Conservation (phyloP, 352 stramenopile genomes). For the Phytophthora rubi region DNA sequence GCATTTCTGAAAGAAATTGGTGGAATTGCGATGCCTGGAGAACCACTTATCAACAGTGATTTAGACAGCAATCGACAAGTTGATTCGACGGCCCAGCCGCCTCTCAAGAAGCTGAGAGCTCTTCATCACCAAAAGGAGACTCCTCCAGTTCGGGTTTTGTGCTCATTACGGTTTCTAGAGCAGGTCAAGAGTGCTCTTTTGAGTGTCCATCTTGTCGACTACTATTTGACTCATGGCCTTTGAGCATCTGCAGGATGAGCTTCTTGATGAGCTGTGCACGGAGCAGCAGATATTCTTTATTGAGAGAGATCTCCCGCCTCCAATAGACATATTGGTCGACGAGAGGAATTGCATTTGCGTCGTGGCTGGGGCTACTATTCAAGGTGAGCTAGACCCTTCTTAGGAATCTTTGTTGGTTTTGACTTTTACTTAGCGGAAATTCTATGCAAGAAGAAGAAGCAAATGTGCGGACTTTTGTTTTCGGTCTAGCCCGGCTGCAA, state of each 20-base stretch:
- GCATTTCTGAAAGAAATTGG: constrained; percentile 23
- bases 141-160: constrained; percentile 48
- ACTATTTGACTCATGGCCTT: constrained; percentile 4
- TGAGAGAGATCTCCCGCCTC: constrained; percentile 60
- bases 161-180: constrained; percentile 48
- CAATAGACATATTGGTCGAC: constrained; percentile 72
- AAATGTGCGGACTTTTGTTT: constrained; percentile 59
- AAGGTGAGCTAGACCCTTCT: constrained; percentile 33
- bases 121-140: constrained; percentile 19
- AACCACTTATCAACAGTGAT: not conserved
- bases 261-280: constrained; percentile 69
- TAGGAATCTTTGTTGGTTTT: not conserved
- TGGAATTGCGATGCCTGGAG: not conserved
- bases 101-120: constrained; percentile 36
- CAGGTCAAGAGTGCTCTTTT: constrained; percentile 26
- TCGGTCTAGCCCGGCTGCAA: constrained; percentile 63
- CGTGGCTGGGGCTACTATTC: constrained; percentile 40
- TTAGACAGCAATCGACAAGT: constrained; percentile 7
- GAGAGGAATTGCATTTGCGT: constrained; percentile 69
- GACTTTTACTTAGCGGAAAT: constrained; percentile 2
- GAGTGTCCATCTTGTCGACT: not conserved
- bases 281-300: constrained; percentile 62
- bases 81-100: constrained; percentile 9
- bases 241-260: constrained; percentile 48
- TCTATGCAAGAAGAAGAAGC: constrained; percentile 37